These are phyloP conservation scores for Paracoccidioides brasiliensis DNA, from an alignment of 2,329 filamentous ascomycete genomes.

Conservation along the genomic window DNA sequence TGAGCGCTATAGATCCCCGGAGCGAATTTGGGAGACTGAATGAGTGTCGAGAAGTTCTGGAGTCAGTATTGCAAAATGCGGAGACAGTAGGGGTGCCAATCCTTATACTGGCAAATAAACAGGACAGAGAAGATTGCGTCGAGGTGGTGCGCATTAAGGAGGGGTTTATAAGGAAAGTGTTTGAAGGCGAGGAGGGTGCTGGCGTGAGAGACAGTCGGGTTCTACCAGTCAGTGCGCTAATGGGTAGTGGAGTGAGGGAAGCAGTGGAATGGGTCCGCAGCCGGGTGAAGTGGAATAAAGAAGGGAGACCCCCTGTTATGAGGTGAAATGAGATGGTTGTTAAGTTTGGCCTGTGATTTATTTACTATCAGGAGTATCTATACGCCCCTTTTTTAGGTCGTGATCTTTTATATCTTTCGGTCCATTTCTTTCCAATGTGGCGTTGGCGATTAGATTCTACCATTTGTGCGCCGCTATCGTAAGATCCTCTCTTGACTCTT, in stretches of 20 bases:
- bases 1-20: slow-evolving; percentile 24
- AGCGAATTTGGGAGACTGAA: slow-evolving; percentile 48
- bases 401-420: background rate
- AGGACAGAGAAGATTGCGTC: slow-evolving; percentile 92
- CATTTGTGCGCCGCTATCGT: background rate
- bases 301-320: slow-evolving; percentile 83
- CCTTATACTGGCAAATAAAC: slow-evolving; percentile 89
- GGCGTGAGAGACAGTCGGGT: slow-evolving; percentile 84
- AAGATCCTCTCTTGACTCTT: background rate
- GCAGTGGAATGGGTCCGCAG: slow-evolving; percentile 95
- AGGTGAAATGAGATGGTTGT: slow-evolving; percentile 42
- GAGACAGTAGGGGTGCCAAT: slow-evolving; percentile 87
- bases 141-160: slow-evolving; percentile 97
- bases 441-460: background rate
- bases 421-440: background rate
- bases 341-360: background rate
- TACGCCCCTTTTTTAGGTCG: background rate
- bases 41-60: slow-evolving; percentile 79
- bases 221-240: slow-evolving; percentile 81
- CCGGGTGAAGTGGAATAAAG: slow-evolving; percentile 92
- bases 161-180: slow-evolving; percentile 84
- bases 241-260: slow-evolving; percentile 67
- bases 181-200: slow-evolving; percentile 81
- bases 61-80: slow-evolving; percentile 74
- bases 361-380: background rate